Conservation (phyloP, 441 rosid genomes). For the Pelargonium cotyledonis region DNA sequence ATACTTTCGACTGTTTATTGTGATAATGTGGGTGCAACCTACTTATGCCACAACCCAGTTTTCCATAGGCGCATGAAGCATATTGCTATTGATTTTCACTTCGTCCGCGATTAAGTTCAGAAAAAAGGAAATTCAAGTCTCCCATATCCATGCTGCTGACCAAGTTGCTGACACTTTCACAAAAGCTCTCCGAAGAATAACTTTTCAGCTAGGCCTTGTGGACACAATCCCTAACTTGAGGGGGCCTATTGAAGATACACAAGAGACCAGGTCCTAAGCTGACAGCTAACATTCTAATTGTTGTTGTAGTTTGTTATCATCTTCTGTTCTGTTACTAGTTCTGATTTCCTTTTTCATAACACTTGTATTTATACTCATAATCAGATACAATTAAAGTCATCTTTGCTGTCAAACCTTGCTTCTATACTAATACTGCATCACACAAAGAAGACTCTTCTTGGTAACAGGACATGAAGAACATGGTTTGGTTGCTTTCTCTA, state of each 20-base stretch:
- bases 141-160: background rate
- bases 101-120: background rate
- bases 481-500: too few species aligned
- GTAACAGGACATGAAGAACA: too few species aligned
- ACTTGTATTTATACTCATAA: too few species aligned
- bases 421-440: too few species aligned
- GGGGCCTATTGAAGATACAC: background rate
- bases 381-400: too few species aligned
- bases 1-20: background rate
- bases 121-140: background rate
- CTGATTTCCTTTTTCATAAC: too few species aligned
- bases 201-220: background rate
- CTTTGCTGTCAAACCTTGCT: too few species aligned
- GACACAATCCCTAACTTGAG: background rate
- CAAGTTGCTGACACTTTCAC: background rate
- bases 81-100: conserved; percentile 7
- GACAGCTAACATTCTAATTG: too few species aligned
- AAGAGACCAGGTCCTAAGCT: too few species aligned
- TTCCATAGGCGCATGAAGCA: conserved; percentile 1
- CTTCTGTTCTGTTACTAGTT: too few species aligned
- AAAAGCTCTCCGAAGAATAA: background rate
- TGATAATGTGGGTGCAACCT: conserved; percentile 2
- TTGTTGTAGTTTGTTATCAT: too few species aligned
- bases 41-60: background rate
- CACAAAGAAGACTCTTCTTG: too few species aligned